Base-by-base conservation (phyloP, 2,329 filamentous ascomycete species). In the Periconia sp. region DNA sequence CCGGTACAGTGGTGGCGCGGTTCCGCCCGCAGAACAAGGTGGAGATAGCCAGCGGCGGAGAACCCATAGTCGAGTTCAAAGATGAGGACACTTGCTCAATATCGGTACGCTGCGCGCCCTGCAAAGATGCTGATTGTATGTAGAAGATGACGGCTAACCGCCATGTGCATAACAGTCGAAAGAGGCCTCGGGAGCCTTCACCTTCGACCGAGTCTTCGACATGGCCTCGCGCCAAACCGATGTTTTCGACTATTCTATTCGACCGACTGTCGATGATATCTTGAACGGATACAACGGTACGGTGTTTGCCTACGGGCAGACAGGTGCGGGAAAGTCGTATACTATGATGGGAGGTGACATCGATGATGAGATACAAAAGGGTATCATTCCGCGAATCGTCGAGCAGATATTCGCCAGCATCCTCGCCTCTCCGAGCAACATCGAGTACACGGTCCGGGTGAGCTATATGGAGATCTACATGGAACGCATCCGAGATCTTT, bases 381-480 rank as follows among this genome's bases (percentile, higher is more conserved):
- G 94, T 79, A 92, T 99, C 51, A 97, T 96, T 59, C 94, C 94
- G 36, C 87, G 94, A 63, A 97, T 97, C 58, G 87, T 96, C 57
- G 90, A 97, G 74, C 92, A 97, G 75, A 96, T 97, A 68, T 97
- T 97, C 70, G 86, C 88, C 59, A 95, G 89, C 73, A 97, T 97
- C 70, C 80, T 96, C 74, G 85, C 88, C 16, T 96, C 91, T 60
- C 89, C 92, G 30, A 86, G 86, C 61, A 95, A 89, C 57, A 96
- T 97, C 69, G 94, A 97, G 73, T 97, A 97, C 73, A 97, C 92
- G n/a, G 92, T 99, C 39, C 85, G 92, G 43, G 92, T 97, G 66
- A 96, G 91, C 72, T 97, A 97, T 74, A 96, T 99, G 92, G 94
- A 99, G 74, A 97, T 99, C 54, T 99, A 99, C 78, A 99, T 97